phyloP scores from a whole-genome alignment of 352 stramenopile species.

The Globisporangium uncinulatum region DNA sequence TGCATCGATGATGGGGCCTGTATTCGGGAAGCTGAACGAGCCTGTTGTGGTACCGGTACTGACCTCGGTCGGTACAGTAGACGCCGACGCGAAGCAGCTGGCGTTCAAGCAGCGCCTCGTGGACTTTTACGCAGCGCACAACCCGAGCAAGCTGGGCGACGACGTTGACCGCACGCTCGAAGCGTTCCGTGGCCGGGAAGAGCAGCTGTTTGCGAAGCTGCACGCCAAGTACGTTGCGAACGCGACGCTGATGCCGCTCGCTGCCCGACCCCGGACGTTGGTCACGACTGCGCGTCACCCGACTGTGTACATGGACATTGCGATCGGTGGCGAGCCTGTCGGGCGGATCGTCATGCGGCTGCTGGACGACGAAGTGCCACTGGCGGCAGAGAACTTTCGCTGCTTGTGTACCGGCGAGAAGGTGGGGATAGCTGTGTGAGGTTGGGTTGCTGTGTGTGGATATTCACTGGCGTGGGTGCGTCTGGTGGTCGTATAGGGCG shows the following conservation, averaged over 20 bases:
- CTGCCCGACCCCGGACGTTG: constrained; percentile 37
- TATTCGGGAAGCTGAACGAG: too few relatives aligned
- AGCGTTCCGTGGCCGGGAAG: constrained; percentile 47
- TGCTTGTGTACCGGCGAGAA: constrained; percentile 76
- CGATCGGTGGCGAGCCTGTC: constrained; percentile 65
- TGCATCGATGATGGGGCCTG: too few relatives aligned
- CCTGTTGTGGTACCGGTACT: neutral
- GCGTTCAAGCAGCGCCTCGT: constrained; percentile 34
- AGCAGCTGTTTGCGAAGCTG: constrained; percentile 66
- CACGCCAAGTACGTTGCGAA: constrained; percentile 49
- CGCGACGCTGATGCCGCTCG: constrained; percentile 18
- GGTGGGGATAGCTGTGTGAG: constrained; percentile 18
- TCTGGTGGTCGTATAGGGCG: constrained; percentile 12
- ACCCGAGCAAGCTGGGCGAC: constrained; percentile 42
- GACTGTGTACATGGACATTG: constrained; percentile 95
- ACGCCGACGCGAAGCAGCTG: constrained; percentile 1
- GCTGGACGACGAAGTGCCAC: constrained; percentile 90
- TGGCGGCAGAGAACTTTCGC: constrained; percentile 95
- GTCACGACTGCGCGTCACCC: constrained; percentile 61
- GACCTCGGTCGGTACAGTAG: neutral
- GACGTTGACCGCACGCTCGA: constrained; percentile 52
- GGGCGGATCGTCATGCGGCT: constrained; percentile 94
- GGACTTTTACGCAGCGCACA: constrained; percentile 68
- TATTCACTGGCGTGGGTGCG: neutral
- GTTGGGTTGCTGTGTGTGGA: neutral